Conservation (phyloP, 2,329 filamentous ascomycete species). For the Beauveria bassiana region DNA sequence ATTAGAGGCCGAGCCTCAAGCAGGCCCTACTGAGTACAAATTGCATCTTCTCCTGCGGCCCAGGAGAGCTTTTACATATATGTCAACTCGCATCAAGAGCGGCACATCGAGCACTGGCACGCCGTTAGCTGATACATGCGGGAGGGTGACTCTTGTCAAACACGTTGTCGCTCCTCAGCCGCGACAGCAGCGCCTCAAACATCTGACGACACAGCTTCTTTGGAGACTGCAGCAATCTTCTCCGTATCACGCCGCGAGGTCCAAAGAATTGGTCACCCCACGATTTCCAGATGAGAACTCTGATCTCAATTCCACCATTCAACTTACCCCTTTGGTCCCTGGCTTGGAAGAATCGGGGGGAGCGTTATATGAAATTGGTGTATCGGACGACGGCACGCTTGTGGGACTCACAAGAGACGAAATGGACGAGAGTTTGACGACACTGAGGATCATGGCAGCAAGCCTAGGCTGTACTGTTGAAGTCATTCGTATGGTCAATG, state of each 20-base stretch:
- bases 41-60: conserved; percentile 79
- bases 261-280: conserved; percentile 66
- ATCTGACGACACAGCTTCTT: conserved; percentile 87
- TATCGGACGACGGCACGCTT: conserved; percentile 88
- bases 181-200: conserved; percentile 76
- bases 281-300: conserved; percentile 59
- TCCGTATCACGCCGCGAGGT: conserved; percentile 76
- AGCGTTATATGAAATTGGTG: conserved; percentile 91
- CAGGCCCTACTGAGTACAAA: conserved; percentile 95
- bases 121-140: conserved; percentile 6
- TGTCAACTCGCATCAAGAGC: conserved; percentile 47
- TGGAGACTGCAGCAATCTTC: conserved; percentile 95
- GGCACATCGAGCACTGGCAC: background rate
- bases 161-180: conserved; percentile 50
- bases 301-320: conserved; percentile 37
- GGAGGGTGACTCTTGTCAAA: conserved; percentile 17
- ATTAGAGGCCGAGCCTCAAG: conserved; percentile 83
- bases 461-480: conserved; percentile 83
- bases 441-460: conserved; percentile 82
- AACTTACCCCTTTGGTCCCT: conserved; percentile 54
- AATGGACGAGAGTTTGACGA: conserved; percentile 81
- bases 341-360: conserved; percentile 89
- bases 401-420: conserved; percentile 85
- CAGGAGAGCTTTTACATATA: conserved; percentile 63
- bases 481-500: conserved; percentile 71